Evolutionary conservation across 805 yeast genomes (phyloP), one percentile per base, ranked within the genome.

Genomic region (Metschnikowia proteae): DNA sequence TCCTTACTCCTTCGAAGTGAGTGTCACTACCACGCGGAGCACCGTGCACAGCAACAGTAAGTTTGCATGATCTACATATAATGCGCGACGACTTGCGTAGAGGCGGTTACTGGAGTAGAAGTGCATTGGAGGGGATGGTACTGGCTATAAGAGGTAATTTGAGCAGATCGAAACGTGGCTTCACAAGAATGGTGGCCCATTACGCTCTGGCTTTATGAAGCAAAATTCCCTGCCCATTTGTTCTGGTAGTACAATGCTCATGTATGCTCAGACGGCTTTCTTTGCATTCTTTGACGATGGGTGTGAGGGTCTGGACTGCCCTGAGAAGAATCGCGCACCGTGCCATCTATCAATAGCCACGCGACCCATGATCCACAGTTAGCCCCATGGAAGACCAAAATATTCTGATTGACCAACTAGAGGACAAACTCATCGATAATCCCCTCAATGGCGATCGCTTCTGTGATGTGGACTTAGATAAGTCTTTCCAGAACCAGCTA

Each of bases 351-450:
- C 28, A 28, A 7, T n/a, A 40, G 29, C 43, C 32, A 23, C 36
- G 43, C 35, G 43, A 30, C 29, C 25, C 23, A 25, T 37, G 39
- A 17, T 40, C 36, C 43, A 32, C 25, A 33, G 32, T 27, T 17
- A 39, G 27, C 29, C 38, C 42, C 23, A 38, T 46, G 50, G 56
- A 61, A 37, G 61, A 61, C 23, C 65, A 62, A 28, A 63, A 54
- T 30, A 50, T 61, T 6, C 69, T 73, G 64, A 71, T 72, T 23
- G 79, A 76, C 50, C 67, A 71, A 50, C 67, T 77, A 38, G 81
- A 77, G 45, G 80, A 74, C 49, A 73, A 70, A 52, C 66, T 71
- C 45, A 71, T 71, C n/a, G 76, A 73, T 49, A 70, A 72, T 51
- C 75, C 76, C 0, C 63, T 74, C 7, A 49, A 47, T 36, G 54